Evolutionary conservation across 306 rosid genomes (phyloP), one percentile per base, ranked within the genome.

Genomic region (Cucumis hystrix): DNA sequence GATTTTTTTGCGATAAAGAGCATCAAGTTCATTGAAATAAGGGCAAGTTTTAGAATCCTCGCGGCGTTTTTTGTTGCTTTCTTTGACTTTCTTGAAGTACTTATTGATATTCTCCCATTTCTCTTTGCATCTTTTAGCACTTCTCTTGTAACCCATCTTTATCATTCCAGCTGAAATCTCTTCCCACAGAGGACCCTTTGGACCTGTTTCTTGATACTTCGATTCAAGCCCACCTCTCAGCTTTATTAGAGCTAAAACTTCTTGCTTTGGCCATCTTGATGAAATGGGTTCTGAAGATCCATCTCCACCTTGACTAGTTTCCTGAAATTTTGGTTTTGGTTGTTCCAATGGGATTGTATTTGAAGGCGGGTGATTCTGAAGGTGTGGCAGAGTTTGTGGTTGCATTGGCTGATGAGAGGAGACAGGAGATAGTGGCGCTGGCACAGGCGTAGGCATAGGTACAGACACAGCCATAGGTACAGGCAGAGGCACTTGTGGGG

Each of bases 41-140:
- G 99, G 96, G 85, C 97, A 92, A 1, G 99, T 92, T 55, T 92
- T 95, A 1, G 96, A 88, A 81, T 85, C 96, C 18, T 88, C 88
- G 3, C 87, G 89, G 75, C 96, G 82, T 47, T 80, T 84, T 72
- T 75, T 92, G 87, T 81, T 86, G 80, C 89, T 87, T 23, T 89
- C 97, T 66, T 89, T 95, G 5, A 92, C 88, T 51, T 89, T 95
- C 90, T 92, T 95, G 88, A 81, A 95, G 82, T 95, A 95, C 86
- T 92, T 92, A 87, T 95, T 95, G 71, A 95, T 92, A 79, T 92
- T 95, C 84, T 95, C 99, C 97, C 99, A 95, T 77, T 95, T 95
- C 84, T 95, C 99, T 62, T 95, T 92, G 88, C 98, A 95, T 65
- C 97, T 87, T 83, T 92, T 95, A 0, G 98, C 47, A 66, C 82